A percentile compares a stretch with the other conserved stretches of the same genome.
These are phyloP conservation scores for Sporothrix luriei DNA, from an alignment of 2,329 filamentous ascomycete species.

Conservation along the genomic window DNA sequence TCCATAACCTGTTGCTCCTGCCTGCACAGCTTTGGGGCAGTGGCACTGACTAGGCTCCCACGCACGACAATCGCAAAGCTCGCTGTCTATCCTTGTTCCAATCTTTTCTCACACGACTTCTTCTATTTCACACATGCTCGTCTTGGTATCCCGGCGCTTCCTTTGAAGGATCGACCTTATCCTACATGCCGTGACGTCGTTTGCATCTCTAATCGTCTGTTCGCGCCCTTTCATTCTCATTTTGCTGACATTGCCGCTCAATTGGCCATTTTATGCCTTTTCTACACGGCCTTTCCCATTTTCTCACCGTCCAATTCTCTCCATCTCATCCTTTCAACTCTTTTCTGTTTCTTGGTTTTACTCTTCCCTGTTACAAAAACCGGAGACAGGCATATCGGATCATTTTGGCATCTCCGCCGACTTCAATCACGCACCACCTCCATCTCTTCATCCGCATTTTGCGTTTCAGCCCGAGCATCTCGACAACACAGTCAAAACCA, in stretches of 20 bases:
- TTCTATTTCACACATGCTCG: conserved; percentile 9
- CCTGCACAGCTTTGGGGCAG: neutral
- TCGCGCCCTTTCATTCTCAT: conserved; percentile 6
- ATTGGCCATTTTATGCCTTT: neutral
- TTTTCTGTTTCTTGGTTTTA: neutral
- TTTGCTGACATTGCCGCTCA: conserved; percentile 28
- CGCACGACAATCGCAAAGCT: neutral
- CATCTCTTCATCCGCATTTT: neutral
- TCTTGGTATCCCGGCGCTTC: neutral
- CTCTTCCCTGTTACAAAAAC: conserved; percentile 6
- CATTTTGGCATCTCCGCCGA: no score
- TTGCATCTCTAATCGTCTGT: neutral
- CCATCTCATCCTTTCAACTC: neutral
- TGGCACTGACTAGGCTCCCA: conserved; percentile 5
- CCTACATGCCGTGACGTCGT: conserved; percentile 21
- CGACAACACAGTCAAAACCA: neutral
- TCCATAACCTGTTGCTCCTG: neutral
- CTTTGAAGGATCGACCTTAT: neutral
- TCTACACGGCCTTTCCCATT: neutral
- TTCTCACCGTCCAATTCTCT: neutral
- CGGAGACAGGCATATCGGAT: conserved; percentile 9
- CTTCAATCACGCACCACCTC: neutral
- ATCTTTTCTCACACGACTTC: neutral
- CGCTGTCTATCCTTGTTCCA: neutral
- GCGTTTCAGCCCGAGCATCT: neutral